phyloP scores from a whole-genome alignment of 805 yeast genomes.

The Candida krabiensis region DNA sequence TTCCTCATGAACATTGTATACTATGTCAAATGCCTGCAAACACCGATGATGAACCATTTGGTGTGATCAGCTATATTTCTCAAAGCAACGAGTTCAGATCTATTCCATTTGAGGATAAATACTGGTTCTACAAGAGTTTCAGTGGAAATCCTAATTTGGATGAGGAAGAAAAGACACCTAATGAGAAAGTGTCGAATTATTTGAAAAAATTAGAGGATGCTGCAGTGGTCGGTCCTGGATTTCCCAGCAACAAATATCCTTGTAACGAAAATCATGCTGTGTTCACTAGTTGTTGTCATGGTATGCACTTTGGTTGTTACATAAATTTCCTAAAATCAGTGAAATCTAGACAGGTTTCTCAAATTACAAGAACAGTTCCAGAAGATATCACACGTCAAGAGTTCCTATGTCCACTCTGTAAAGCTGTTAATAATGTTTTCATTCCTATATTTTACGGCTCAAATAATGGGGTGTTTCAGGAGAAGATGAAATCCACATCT shows the following conservation, averaged over 20 bases:
- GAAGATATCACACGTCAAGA: conserved; percentile 71
- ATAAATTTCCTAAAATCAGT: conserved; percentile 59
- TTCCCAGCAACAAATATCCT: conserved; percentile 40
- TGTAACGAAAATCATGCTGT: conserved; percentile 45
- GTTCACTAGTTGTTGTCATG: conserved; percentile 86
- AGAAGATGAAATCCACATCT: conserved; percentile 14
- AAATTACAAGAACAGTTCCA: conserved; percentile 80
- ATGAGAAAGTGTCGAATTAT: conserved; percentile 35
- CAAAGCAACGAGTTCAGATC: conserved; percentile 60
- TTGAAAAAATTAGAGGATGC: conserved; percentile 38
- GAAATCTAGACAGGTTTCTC: conserved; percentile 54
- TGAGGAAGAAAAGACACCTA: conserved; percentile 10
- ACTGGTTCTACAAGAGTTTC: conserved; percentile 67
- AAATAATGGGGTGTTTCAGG: conserved; percentile 34
- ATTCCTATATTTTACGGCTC: conserved; percentile 68
- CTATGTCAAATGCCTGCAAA: conserved; percentile 76
- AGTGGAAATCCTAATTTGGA: conserved; percentile 48
- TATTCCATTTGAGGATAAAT: conserved; percentile 61
- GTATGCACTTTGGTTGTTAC: conserved; percentile 84
- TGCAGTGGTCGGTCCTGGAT: conserved; percentile 70
- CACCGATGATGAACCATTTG: conserved; percentile 62
- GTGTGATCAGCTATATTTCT: conserved; percentile 64
- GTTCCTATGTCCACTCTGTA: conserved; percentile 88
- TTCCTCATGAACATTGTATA: conserved; percentile 75
- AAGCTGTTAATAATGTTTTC: conserved; percentile 79